Evolutionary conservation across 805 yeast species (phyloP), one percentile per base, ranked within the genome.

Genomic region (Nakazawaea wickerhamii): DNA sequence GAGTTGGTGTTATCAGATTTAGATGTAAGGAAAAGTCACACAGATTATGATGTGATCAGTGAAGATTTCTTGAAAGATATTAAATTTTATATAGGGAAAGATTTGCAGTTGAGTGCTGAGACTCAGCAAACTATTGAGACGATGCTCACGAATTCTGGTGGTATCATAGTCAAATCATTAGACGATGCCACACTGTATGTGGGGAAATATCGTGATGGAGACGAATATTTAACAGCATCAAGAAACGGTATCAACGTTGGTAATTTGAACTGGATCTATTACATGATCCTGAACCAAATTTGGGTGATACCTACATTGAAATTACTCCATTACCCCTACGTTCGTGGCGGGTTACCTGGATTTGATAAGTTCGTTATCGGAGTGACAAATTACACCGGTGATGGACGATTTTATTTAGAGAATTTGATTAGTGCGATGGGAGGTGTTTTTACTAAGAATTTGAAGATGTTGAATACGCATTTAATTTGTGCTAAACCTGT

Each of bases 351-450:
- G 0, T 51, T 87, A 2, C 65, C 73, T 1, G 77, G 70, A 4
- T 75, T 84, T 67, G 62, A 64, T 13, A 69, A 73, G n/a, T 58
- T 78, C 30, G 63, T 69, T 3, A 73, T 88, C 9, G 71, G 88
- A 8, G 74, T 86, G 3, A 81, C 96, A 0, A 87, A 88, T 53
- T 89, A 85, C 55, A 75, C 84, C 18, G 97, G 97, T 0, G 93
- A 84, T 54, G 84, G 95, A 1, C 65, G 99, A 33, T 64, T 67
- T 30, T 91, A 87, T 52, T 61, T 93, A 27, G 78, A 80, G 41
- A 69, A 69, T 36, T 64, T 91, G 10, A 75, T 84, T 3, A 67
- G 67, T 17, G 68, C 82, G 0, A 56, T 87, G 53, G 97, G 98
- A 2, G 97, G 91, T 0, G 62, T 62, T 0, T 87, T 84, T 58